These are phyloP conservation scores for Nyssa sinensis DNA, from an alignment of 148 eudicot genomes.

Conservation along the genomic window DNA sequence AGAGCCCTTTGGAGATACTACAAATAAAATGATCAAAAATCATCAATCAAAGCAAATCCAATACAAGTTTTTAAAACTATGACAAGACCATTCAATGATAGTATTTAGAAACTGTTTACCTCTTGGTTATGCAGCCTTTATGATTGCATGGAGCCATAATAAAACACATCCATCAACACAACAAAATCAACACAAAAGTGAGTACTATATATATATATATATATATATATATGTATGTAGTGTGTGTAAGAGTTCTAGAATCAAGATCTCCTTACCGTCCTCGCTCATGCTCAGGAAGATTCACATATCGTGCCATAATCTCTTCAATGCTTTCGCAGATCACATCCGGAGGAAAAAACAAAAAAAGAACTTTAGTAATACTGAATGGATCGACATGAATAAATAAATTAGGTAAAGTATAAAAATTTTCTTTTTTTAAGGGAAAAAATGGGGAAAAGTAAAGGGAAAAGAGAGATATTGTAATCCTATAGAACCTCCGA, in stretches of 20 bases:
- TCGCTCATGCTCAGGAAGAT: slow-evolving; percentile 58
- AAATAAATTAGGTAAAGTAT: background rate
- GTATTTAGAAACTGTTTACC: slow-evolving; percentile 19
- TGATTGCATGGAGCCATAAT: background rate
- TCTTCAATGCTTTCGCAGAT: slow-evolving; percentile 43
- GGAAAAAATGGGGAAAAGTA: too few relatives aligned
- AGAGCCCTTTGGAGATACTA: slow-evolving; percentile 43
- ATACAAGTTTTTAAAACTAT: background rate
- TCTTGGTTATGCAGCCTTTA: slow-evolving; percentile 46
- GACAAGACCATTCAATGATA: background rate
- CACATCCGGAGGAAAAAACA: background rate
- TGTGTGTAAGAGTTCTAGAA: too few relatives aligned
- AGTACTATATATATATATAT: too few relatives aligned
- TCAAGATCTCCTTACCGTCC: slow-evolving; percentile 33
- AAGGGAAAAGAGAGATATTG: background rate
- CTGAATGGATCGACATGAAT: background rate
- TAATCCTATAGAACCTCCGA: slow-evolving; percentile 21
- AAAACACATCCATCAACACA: background rate
- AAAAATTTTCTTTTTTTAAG: background rate
- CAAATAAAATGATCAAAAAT: background rate
- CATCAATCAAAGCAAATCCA: background rate
- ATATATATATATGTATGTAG: too few relatives aligned
- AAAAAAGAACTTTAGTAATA: background rate
- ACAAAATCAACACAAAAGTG: slow-evolving; percentile 4
- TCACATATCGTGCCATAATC: slow-evolving; percentile 38